A percentile compares a stretch with the other conserved stretches of the same genome.
phyloP scores from a whole-genome alignment of 1,284 basidiomycete genomes.

The Polyporus tsugae region DNA sequence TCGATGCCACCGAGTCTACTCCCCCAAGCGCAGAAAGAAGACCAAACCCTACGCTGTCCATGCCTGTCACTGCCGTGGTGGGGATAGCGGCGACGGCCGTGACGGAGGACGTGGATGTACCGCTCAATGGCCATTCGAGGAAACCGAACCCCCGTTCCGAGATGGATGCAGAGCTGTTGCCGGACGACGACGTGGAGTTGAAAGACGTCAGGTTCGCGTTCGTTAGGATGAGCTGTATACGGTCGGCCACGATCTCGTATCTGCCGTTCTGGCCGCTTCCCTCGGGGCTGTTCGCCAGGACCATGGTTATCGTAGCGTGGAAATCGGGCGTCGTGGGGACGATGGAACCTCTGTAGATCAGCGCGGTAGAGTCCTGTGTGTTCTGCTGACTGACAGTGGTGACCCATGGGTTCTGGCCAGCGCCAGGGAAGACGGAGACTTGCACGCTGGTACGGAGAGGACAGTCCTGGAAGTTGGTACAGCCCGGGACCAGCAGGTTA shows the following conservation, averaged over 20 bases:
- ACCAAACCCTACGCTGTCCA: conserved; percentile 71
- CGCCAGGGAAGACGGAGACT: conserved; percentile 84
- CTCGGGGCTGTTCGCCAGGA: conserved; percentile 65
- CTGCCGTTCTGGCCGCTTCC: conserved; percentile 70
- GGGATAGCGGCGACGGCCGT: conserved; percentile 69
- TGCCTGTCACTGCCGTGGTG: conserved; percentile 76
- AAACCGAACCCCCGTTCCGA: conserved; percentile 71
- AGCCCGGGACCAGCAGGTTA: conserved; percentile 89
- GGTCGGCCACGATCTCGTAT: conserved; percentile 85
- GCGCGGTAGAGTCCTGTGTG: conserved; percentile 62
- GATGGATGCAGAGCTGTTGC: conserved; percentile 42
- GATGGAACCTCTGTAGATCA: conserved; percentile 86
- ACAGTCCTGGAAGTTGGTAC: conserved; percentile 84
- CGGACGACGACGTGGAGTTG: conserved; percentile 38
- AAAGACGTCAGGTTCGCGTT: conserved; percentile 57
- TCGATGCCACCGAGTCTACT: conserved; percentile 42
- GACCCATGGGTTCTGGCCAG: conserved; percentile 68
- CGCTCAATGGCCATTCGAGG: conserved; percentile 78
- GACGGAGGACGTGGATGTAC: conserved; percentile 45
- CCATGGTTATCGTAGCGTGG: conserved; percentile 78
- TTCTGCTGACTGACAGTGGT: conserved; percentile 81
- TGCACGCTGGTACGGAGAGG: conserved; percentile 81
- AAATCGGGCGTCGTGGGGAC: conserved; percentile 78
- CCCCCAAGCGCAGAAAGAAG: conserved; percentile 65
- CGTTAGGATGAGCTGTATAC: conserved; percentile 76